phyloP scores from a whole-genome alignment of 306 rosid species.

The Cotoneaster glaucophyllus region DNA sequence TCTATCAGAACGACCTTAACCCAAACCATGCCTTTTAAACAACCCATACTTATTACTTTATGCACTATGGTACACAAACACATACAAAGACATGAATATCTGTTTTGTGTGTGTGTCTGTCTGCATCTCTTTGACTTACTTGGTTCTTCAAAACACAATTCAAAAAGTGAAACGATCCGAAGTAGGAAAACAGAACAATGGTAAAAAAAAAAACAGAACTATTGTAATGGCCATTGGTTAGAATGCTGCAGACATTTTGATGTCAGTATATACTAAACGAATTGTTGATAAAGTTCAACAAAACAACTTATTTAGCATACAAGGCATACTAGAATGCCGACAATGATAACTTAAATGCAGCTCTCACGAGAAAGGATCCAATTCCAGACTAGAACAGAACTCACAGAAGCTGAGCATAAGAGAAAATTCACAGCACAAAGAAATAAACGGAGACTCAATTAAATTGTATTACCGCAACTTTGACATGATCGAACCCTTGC shows the following conservation, averaged over 20 bases:
- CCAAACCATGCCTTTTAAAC: no score
- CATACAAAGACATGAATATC: neutral
- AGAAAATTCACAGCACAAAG: neutral
- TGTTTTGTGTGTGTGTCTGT: neutral
- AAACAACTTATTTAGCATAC: neutral
- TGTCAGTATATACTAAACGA: neutral
- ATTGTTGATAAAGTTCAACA: neutral
- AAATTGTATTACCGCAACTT: neutral
- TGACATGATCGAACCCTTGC: neutral
- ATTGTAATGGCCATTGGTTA: neutral
- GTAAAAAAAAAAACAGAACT: neutral
- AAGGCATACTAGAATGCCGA: neutral
- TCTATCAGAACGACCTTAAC: neutral
- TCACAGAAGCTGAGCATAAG: neutral
- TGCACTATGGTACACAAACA: neutral
- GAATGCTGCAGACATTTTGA: neutral
- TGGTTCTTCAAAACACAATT: neutral
- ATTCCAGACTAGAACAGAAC: neutral
- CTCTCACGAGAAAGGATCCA: neutral
- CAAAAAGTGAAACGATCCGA: neutral
- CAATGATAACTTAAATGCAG: neutral
- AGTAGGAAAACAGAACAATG: neutral
- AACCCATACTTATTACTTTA: neutral
- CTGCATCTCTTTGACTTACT: neutral
- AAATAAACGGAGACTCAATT: neutral